A percentile compares a stretch with the other conserved stretches of the same genome.
Evolutionary conservation across 305 asterid species (phyloP).

Genomic region (Fraxinus ornus): DNA sequence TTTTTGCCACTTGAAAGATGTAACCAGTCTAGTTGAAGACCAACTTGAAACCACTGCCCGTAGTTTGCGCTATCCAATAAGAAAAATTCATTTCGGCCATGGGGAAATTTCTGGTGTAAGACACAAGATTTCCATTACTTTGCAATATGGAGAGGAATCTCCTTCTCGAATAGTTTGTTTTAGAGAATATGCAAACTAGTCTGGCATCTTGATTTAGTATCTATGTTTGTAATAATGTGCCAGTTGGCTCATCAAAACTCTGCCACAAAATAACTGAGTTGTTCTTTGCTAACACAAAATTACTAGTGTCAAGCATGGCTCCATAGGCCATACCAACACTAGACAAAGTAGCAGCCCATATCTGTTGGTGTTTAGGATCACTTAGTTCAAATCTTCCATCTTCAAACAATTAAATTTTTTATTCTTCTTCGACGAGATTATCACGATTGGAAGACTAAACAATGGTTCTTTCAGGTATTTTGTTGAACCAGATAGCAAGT

Average conservation of each 20-base stretch:
- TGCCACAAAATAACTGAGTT: background rate
- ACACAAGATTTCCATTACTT: background rate
- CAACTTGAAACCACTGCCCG: background rate
- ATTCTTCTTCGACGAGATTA: conserved; percentile 30
- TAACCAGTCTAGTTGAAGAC: background rate
- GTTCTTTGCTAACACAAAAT: background rate
- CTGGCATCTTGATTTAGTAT: background rate
- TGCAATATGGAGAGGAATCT: background rate
- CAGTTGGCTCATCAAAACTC: background rate
- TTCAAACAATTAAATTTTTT: conserved; percentile 20
- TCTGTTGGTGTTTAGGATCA: background rate
- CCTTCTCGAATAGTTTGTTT: background rate
- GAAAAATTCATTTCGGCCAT: rapidly evolving
- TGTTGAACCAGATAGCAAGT: conserved; percentile 40
- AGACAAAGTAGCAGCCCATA: background rate
- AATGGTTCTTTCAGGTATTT: conserved; percentile 27
- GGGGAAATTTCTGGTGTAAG: background rate
- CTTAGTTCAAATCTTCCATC: conserved; percentile 30
- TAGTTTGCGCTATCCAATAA: too few species aligned
- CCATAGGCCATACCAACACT: background rate
- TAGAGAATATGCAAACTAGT: background rate
- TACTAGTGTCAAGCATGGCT: background rate
- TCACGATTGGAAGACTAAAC: conserved; percentile 29
- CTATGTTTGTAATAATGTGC: background rate
- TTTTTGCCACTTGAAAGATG: background rate